phyloP scores from a whole-genome alignment of 306 rosid species.

The Pachyrhizus erosus region DNA sequence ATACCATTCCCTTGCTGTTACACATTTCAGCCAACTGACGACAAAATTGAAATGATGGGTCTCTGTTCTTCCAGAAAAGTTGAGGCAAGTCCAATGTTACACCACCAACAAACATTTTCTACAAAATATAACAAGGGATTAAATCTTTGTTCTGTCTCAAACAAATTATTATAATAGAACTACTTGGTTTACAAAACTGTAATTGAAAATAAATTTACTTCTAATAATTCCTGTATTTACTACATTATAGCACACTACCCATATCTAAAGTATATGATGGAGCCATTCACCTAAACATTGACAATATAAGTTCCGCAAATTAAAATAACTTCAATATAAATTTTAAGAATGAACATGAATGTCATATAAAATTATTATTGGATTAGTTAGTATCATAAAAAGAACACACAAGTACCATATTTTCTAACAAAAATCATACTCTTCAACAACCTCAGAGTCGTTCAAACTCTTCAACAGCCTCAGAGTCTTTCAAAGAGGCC shows the following conservation, averaged over 20 bases:
- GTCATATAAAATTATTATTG: no score
- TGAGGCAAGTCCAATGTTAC: constrained; percentile 62
- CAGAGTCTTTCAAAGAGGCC: no score
- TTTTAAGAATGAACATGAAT: no score
- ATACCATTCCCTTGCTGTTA: constrained; percentile 74
- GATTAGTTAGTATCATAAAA: background rate
- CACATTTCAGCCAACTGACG: constrained; percentile 56
- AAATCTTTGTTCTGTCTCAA: background rate
- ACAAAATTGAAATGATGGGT: constrained; percentile 45
- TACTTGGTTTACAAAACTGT: no score
- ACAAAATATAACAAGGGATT: background rate
- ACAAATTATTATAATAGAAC: no score
- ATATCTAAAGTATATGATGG: background rate
- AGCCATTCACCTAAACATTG: background rate
- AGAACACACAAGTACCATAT: background rate
- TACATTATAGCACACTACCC: background rate
- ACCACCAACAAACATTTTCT: constrained; percentile 84
- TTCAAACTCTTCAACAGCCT: no score
- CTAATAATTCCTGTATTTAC: background rate
- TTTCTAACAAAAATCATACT: no score
- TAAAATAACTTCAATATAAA: no score
- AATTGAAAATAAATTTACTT: no score
- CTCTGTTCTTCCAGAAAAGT: constrained; percentile 46
- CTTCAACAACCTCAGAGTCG: background rate
- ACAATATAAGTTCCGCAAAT: background rate